Base-by-base conservation (phyloP, 192 early-diverging fungal species). In the Podila clonocystis region DNA sequence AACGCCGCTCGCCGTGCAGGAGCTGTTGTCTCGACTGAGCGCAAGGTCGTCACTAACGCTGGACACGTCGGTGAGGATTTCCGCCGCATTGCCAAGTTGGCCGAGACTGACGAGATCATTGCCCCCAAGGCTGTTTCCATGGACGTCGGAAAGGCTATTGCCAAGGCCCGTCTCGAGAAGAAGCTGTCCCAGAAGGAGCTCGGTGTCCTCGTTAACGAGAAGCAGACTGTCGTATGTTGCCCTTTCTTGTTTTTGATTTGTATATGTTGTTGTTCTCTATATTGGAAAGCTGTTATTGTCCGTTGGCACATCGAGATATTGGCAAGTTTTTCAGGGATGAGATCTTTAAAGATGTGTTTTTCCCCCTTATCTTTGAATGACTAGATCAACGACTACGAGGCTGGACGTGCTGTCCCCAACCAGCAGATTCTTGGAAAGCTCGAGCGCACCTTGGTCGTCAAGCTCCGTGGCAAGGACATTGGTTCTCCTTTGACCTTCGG, bases 171-270 rank as follows among this genome's bases (percentile, higher is more conserved):
- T 63, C 78, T 89, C 70, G 92, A 88, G 17, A 93, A 94, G 86
- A 82, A 83, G 17, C 62, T 93, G 80, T 96, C 91, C 30, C 97
- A 99, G 82, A 97, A 97, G 91, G 94, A 96, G 22, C 85, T 97
- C 31, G 94, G 92, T 41, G 91, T 90, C 52, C 91, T 90, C 76
- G 93, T 99, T 82, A 97, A 97, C 70, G 97, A 99, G 79, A 97
- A 97, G 88, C 91, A 93, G 63, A 92, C 91, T 64, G 89, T 97
- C 62, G 89, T 90, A 73, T 85, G 80, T 86, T 28, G 29, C 12
- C n/a, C 58, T 8, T 33, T 48, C 31, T 62, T 19, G 7, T 45
- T 2, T 61, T 50, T 66, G 29, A 17, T 67, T 26, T 52, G 45
- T 26, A 30, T 31, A 31, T 67, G 29, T 38, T 65, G 29, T 38